These are phyloP conservation scores for Phytophthora chlamydospora DNA, from an alignment of 352 stramenopile species.

Conservation along the genomic window DNA sequence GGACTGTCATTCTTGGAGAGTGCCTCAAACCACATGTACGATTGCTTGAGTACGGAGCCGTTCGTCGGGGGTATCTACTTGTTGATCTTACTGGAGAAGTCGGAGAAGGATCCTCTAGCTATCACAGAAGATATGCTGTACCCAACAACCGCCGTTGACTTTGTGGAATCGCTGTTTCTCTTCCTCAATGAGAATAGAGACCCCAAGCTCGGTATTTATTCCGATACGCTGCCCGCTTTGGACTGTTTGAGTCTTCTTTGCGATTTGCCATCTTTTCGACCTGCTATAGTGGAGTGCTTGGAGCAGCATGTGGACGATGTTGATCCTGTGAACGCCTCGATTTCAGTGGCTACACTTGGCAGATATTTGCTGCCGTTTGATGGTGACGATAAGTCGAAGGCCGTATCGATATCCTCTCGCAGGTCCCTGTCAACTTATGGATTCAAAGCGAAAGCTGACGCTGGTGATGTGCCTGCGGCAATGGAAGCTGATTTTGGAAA, in stretches of 20 bases:
- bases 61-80: conserved; percentile 78
- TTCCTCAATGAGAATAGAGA: conserved; percentile 86
- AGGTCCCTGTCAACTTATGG: conserved; percentile 79
- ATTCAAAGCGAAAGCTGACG: conserved; percentile 54
- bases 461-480: conserved; percentile 33
- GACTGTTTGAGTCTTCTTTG: conserved; percentile 76
- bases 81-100: conserved; percentile 70
- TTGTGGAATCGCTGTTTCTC: conserved; percentile 69
- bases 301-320: conserved; percentile 67
- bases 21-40: conserved; percentile 80
- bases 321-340: conserved; percentile 67
- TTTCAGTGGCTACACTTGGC: conserved; percentile 77
- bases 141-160: conserved; percentile 55
- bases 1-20: conserved; percentile 74
- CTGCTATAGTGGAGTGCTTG: conserved; percentile 66
- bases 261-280: conserved; percentile 61
- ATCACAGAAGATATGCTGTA: conserved; percentile 68
- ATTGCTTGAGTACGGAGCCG: conserved; percentile 74
- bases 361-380: conserved; percentile 82
- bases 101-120: conserved; percentile 44
- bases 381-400: conserved; percentile 51
- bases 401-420: conserved; percentile 77
- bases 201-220: conserved; percentile 76
- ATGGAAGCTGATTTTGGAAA: conserved; percentile 84
- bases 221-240: conserved; percentile 72